A percentile compares a stretch with the other conserved stretches of the same genome.
These are phyloP conservation scores for Psilocybe cubensis DNA, from an alignment of 768 basidiomycete genomes.

Conservation along the genomic window DNA sequence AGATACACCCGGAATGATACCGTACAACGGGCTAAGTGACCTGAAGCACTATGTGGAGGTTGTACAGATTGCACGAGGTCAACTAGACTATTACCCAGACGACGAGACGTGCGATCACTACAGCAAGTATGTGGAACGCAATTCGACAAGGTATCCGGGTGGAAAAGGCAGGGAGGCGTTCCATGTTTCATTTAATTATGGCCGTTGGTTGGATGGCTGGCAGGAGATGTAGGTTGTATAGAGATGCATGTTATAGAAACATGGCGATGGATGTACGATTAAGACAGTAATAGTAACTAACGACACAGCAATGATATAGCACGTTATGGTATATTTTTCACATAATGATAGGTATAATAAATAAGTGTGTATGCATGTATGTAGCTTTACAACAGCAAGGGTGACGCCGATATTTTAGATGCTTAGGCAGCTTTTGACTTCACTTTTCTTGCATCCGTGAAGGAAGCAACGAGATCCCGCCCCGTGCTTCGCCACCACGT, in stretches of 20 bases:
- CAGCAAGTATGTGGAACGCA: conserved; percentile 46
- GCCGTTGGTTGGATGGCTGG: conserved; percentile 43
- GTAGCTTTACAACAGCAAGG: no score
- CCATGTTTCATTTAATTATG: conserved; percentile 51
- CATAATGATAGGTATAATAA: no score
- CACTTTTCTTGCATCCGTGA: background rate
- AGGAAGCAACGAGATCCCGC: background rate
- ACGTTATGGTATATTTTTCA: no score
- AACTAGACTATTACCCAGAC: conserved; percentile 33
- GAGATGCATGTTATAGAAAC: no score
- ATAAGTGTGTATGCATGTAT: no score
- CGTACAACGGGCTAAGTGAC: conserved; percentile 59
- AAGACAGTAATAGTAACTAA: no score
- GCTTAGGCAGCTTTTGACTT: background rate
- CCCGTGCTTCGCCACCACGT: conserved; percentile 34
- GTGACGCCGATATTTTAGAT: background rate
- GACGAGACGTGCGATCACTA: conserved; percentile 49
- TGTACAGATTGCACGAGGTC: conserved; percentile 52
- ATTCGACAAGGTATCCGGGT: conserved; percentile 64
- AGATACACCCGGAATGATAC: conserved; percentile 59
- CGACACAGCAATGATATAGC: no score
- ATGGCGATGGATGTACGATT: no score
- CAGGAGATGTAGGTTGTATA: background rate
- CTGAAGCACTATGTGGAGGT: conserved; percentile 57
- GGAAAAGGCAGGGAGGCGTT: conserved; percentile 63